These are phyloP conservation scores for Debaryomyces fabryi DNA, from an alignment of 1,139 yeast species.

Conservation along the genomic window DNA sequence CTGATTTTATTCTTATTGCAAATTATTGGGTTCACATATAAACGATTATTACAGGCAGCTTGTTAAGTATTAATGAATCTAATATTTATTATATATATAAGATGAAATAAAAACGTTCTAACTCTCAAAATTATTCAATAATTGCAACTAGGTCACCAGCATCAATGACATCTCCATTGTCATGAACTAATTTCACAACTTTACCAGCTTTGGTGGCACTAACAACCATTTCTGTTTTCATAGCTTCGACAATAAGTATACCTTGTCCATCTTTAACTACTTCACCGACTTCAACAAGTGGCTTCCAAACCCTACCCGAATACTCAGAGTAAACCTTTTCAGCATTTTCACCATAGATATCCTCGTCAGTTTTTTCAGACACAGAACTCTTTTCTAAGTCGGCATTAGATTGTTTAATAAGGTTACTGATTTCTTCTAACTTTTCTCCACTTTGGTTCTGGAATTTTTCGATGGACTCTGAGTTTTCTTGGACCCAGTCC, in stretches of 20 bases:
- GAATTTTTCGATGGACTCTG: constrained; percentile 71
- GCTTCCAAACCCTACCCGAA: constrained; percentile 97
- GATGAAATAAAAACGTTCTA: background rate
- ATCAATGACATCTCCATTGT: constrained; percentile 93
- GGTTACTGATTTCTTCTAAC: constrained; percentile 77
- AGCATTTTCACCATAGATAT: constrained; percentile 70
- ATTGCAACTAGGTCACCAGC: constrained; percentile 94
- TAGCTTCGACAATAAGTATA: constrained; percentile 89
- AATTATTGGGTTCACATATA: background rate
- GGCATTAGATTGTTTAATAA: constrained; percentile 81
- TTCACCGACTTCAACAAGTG: constrained; percentile 82
- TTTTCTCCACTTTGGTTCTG: constrained; percentile 75
- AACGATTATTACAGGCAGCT: background rate
- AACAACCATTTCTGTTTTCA: constrained; percentile 97
- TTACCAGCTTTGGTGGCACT: constrained; percentile 73
- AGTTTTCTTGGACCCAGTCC: constrained; percentile 75
- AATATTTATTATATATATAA: background rate
- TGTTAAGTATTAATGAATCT: background rate
- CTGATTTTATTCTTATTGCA: background rate
- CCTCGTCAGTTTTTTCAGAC: constrained; percentile 44
- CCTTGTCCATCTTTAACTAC: constrained; percentile 74
- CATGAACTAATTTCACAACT: constrained; percentile 74
- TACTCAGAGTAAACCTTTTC: constrained; percentile 88
- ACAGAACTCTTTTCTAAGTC: constrained; percentile 59
- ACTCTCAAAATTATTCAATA: constrained; percentile 34